These are phyloP conservation scores for Russula olivacea DNA, from an alignment of 768 basidiomycete genomes.

Conservation along the genomic window DNA sequence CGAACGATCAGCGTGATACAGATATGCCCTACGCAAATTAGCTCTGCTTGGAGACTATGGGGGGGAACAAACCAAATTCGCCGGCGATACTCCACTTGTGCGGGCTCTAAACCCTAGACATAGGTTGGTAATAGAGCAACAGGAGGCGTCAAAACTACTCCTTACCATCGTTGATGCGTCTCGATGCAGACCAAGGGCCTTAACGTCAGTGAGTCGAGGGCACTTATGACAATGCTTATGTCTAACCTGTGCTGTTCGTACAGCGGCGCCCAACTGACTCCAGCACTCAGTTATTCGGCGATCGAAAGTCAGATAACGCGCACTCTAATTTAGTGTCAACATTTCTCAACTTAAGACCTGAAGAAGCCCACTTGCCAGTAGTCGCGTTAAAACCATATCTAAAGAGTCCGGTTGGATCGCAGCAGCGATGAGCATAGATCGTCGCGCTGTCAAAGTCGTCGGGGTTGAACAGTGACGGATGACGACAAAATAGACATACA, in stretches of 20 bases:
- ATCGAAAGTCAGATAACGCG: slow-evolving; percentile 65
- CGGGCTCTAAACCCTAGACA: slow-evolving; percentile 59
- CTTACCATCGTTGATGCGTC: slow-evolving; percentile 79
- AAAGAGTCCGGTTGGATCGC: slow-evolving; percentile 91
- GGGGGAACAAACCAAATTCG: slow-evolving; percentile 65
- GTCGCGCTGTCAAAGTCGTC: slow-evolving; percentile 50
- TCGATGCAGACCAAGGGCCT: slow-evolving; percentile 82
- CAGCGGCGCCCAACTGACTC: slow-evolving; percentile 91
- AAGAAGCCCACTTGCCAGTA: slow-evolving; percentile 45
- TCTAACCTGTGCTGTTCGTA: slow-evolving; percentile 71
- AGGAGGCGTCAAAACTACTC: neutral
- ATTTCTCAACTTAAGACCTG: neutral
- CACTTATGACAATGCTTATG: neutral
- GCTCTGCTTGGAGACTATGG: neutral
- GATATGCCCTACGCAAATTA: slow-evolving; percentile 56
- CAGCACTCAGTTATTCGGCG: slow-evolving; percentile 91
- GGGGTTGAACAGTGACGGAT: slow-evolving; percentile 21
- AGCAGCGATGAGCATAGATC: slow-evolving; percentile 84
- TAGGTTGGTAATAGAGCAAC: slow-evolving; percentile 15
- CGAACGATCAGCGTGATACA: slow-evolving; percentile 92
- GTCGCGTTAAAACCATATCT: slow-evolving; percentile 87
- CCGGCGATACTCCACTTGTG: slow-evolving; percentile 80
- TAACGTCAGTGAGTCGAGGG: neutral
- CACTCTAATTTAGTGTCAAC: slow-evolving; percentile 43
- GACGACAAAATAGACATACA: slow-evolving; percentile 50